Evolutionary conservation across 192 early-diverging fungal genomes (phyloP).

Genomic region (Coemansia sp.): DNA sequence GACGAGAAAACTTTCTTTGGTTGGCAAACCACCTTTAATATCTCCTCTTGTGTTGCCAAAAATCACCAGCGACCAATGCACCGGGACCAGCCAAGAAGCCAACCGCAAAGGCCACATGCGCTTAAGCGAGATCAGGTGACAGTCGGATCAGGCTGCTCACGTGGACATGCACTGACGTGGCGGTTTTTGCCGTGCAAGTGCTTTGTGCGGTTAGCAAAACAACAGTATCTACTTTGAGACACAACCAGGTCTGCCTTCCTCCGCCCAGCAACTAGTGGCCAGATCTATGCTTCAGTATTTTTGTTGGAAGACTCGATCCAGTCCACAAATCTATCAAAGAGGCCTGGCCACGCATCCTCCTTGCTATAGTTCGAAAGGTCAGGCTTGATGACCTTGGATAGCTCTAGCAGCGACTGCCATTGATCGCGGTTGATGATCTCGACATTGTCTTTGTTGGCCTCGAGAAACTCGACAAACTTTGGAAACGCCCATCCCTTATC

Average conservation of each 20-base stretch:
- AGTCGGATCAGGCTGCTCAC: too few relatives aligned
- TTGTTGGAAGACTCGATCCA: conserved; percentile 13
- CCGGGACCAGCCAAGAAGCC: too few relatives aligned
- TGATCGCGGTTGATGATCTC: conserved; percentile 46
- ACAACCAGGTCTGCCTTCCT: too few relatives aligned
- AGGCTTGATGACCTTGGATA: conserved; percentile 18
- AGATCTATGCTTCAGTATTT: background rate
- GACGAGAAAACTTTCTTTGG: background rate
- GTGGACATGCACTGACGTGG: too few relatives aligned
- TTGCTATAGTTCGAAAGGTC: conserved; percentile 35
- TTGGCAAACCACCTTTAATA: background rate
- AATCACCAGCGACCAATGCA: too few relatives aligned
- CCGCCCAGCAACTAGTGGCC: background rate
- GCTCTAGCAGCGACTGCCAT: conserved; percentile 46
- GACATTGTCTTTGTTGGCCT: conserved; percentile 21
- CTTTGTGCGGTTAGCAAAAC: too few relatives aligned
- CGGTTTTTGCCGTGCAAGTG: too few relatives aligned
- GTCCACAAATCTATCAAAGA: conserved; percentile 49
- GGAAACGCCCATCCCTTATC: conserved; percentile 23
- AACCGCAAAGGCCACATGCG: too few relatives aligned
- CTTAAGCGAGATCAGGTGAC: too few relatives aligned
- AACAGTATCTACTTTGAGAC: too few relatives aligned
- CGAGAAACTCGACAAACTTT: conserved; percentile 38
- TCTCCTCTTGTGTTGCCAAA: background rate
- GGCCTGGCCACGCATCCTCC: conserved; percentile 48